Base-by-base conservation (phyloP, 306 rosid species). In the Cucumis melo region DNA sequence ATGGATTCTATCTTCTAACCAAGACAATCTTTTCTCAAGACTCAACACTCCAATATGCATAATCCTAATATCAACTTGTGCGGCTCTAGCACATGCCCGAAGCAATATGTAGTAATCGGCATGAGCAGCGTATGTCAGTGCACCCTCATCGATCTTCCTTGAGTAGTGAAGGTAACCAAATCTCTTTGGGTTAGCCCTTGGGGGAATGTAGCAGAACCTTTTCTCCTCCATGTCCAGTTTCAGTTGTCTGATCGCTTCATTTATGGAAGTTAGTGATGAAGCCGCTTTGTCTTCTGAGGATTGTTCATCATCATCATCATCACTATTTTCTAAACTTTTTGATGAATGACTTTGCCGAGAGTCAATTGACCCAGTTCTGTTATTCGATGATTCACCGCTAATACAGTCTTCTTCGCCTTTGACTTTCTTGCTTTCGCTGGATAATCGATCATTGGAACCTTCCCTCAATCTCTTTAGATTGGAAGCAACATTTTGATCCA, bases 71-170 rank as follows among this genome's bases (percentile, higher is more conserved):
- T 90, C 96, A 66, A 91, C 91, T 75, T 87, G 85, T 9, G 92
- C 96, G 85, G 79, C 85, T 81, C 81, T 82, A 3, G 98, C 90
- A 63, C 89, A 90, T 74, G 92, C 90, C 10, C 96, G 89, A 60
- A 93, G 98, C 81, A 91, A 74, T 68, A 91, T 85, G 87, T 91
- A 93, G 78, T 91, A 93, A 82, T 93, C 98, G 20, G 98, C 97
- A 82, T 91, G 97, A 19, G 92, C 94, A 36, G 39, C 92, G 60
- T 90, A 91, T 17, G 87, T 80, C 38, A 78, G 73, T 29, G 84
- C 88, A 77, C 97, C 97, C 51, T 79, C 81, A 54, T 85, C 93
- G 59, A 51, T 83, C 87, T 91, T 93, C 80, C 98, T 87, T 24
- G 71, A 85, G 67, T 90, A 93, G 64, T 86, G 94, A 80, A 91